Evolutionary conservation across 306 rosid species (phyloP), one percentile per base, ranked within the genome.

Genomic region (Prunus armeniaca): DNA sequence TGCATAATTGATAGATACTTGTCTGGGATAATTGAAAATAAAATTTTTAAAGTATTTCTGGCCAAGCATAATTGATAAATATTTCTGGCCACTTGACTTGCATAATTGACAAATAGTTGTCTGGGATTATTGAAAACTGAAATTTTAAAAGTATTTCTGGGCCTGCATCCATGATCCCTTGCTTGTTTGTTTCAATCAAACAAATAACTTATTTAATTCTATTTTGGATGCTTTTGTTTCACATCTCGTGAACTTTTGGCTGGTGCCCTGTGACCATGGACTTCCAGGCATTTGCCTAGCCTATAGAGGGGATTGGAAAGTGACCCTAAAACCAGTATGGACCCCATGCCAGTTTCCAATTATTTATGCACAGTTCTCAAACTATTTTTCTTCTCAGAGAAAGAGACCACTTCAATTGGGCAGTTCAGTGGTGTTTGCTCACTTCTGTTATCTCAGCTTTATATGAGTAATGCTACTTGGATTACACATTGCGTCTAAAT

Each of bases 171-270:
- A 47, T 65, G 65, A 67, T 78, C 57, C 70, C 51, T 80, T 24
- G 51, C 30, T 84, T 86, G 82, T 87, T 76, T 66, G 76, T 81
- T 76, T 66, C 57, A 51, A 54, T 51, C 82, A 46, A 72, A 72
- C 69, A 61, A 46, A 22, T 7, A 13, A 61, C 19, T 58, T 62
- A 82, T 71, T 85, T 73, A 71, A 81, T 58, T 66, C 45, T 18
- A 47, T 81, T 87, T 87, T 74, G 93, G 81, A 83, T 76, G 83
- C 56, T 73, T 73, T 79, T 73, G 69, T 24, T 82, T 63, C 65
- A 38, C 82, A 71, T 84, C 92, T 75, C 76, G 93, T 87, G 91
- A 91, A 25, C 62, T 75, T 61, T 76, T 56, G 19, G 46, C 79
- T 77, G 45, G 4, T 24, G 67, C 49, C 63, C 78, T 9, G 7